A percentile compares a stretch with the other conserved stretches of the same genome.
These are phyloP conservation scores for Adansonia rubrostipa DNA, from an alignment of 441 rosid genomes.

Conservation along the genomic window DNA sequence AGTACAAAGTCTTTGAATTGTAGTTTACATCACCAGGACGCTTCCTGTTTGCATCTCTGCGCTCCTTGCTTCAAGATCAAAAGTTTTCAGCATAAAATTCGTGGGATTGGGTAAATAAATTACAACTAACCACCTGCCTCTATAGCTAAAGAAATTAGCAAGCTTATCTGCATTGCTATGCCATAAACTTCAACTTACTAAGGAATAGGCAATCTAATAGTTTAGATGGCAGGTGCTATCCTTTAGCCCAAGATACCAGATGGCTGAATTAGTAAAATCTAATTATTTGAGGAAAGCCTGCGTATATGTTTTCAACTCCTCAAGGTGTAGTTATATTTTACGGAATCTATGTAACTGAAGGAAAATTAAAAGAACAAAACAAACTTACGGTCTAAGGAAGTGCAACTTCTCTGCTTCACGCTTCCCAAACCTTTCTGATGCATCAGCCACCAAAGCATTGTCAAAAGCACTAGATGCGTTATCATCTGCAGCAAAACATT, in stretches of 20 bases:
- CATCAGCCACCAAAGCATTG: constrained; percentile 52
- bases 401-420: constrained; percentile 81
- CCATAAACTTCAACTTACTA: not conserved
- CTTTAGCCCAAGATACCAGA: not conserved
- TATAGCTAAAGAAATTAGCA: not conserved
- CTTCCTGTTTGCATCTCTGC: constrained; percentile 71
- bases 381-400: constrained; percentile 84
- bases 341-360: not conserved
- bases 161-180: not conserved
- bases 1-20: constrained; percentile 85
- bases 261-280: constrained; percentile 13
- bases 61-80: constrained; percentile 53
- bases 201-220: not conserved
- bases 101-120: constrained; percentile 19
- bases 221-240: not conserved
- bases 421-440: constrained; percentile 65
- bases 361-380: constrained; percentile 18
- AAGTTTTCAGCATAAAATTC: constrained; percentile 25
- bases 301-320: not conserved
- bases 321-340: not conserved
- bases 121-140: constrained; percentile 11
- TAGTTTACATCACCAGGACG: constrained; percentile 75
- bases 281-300: not conserved
- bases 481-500: constrained; percentile 49
- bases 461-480: constrained; percentile 46